Base-by-base conservation (phyloP, 495 filamentous ascomycete species). In the Bathelium albidoporum region DNA sequence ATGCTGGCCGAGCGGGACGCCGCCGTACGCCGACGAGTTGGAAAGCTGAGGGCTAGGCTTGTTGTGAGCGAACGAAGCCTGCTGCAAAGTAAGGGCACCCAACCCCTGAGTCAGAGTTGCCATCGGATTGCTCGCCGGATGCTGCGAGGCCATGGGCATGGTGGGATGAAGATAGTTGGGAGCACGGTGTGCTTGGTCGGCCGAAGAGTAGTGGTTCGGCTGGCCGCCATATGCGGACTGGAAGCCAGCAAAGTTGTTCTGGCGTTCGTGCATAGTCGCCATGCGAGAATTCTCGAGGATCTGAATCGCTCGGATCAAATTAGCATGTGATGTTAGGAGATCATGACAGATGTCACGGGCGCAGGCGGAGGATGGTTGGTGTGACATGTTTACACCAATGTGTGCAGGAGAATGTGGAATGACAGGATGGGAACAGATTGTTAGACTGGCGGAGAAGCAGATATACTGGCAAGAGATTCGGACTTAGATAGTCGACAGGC, bases 51-150 rank as follows among this genome's bases (percentile, higher is more conserved):
- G 60, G 61, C 64, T 68, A 58, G 71, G 72, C 62, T 68, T 68
- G 32, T 66, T 65, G 39, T 69, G 65, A 41, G 70, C 73, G 67
- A 68, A 76, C 24, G 71, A 65, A 44, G 60, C 59, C 59, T 62
- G 62, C 34, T 73, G 71, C 14, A 73, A 49, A 61, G 65, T 72
- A 64, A 73, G 73, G 28, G 68, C 62, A 26, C 59, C 68, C 68
- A 76, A 72, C 62, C 68, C 72, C 65, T 67, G 68, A 60, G 74
- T 65, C 49, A 76, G 68, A 41, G 70, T 64, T 7, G 70, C 62
- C 52, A 76, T 64, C 11, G 58, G 11, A 28, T 65, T 64, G 58
- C 58, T 60, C 2, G 62, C 68, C 12, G 53, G 62, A 22, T 64
- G 28, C 41, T 70, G 65, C 58, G 32, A 22, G 12, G 36, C 22